Percentiles rank a stretch among this genome's conserved stretches.
These are phyloP conservation scores for Platanthera guangdongensis DNA, from an alignment of 106 monocot genomes.

Conservation along the genomic window DNA sequence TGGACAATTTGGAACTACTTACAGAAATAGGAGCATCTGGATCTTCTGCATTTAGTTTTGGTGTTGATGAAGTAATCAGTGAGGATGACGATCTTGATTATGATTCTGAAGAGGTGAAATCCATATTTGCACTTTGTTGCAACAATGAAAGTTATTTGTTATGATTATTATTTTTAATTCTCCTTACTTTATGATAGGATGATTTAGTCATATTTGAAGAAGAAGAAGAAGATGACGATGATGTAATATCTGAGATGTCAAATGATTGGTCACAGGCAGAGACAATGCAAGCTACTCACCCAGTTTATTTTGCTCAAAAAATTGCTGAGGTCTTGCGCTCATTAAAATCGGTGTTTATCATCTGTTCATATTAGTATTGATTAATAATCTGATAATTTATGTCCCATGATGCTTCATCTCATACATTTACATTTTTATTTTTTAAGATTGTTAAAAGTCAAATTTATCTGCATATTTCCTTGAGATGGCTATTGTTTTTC, in stretches of 20 bases:
- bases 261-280: slow-evolving; percentile 63
- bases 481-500: slow-evolving; percentile 1
- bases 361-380: neutral
- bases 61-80: slow-evolving; percentile 31
- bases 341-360: neutral
- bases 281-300: slow-evolving; percentile 76
- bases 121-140: neutral
- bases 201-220: slow-evolving; percentile 42
- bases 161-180: neutral
- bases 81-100: slow-evolving; percentile 46
- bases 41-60: slow-evolving; percentile 46
- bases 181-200: slow-evolving; percentile 24
- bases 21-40: slow-evolving; percentile 45
- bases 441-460: neutral
- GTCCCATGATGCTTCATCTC: neutral
- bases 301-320: slow-evolving; percentile 71
- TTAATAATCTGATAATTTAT: neutral
- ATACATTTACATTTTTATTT: neutral
- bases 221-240: slow-evolving; percentile 56
- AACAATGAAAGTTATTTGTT: neutral
- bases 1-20: slow-evolving; percentile 61
- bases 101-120: slow-evolving; percentile 54
- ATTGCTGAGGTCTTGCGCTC: slow-evolving; percentile 49
- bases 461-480: neutral
- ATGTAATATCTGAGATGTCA: slow-evolving; percentile 34